phyloP scores from a whole-genome alignment of 306 rosid species.

The Quercus suber region DNA sequence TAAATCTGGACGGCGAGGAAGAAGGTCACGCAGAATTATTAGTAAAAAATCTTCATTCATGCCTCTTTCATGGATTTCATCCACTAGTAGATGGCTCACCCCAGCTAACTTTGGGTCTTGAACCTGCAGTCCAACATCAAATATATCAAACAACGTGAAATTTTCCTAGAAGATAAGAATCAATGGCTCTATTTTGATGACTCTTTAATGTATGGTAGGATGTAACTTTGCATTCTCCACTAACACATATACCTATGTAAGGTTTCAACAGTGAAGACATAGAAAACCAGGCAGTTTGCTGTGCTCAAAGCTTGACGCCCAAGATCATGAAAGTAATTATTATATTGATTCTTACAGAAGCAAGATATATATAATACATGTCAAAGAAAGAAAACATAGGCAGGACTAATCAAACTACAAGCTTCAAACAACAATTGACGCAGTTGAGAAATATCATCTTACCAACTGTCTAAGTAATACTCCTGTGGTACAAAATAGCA shows the following conservation, averaged over 20 bases:
- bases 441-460: constrained; percentile 23
- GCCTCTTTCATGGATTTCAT: constrained; percentile 99
- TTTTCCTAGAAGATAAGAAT: constrained; percentile 15
- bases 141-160: constrained; percentile 23
- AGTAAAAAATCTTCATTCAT: constrained; percentile 92
- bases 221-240: too few relatives aligned
- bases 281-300: neutral
- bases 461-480: constrained; percentile 92
- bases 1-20: constrained; percentile 92
- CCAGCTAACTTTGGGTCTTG: constrained; percentile 84
- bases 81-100: constrained; percentile 90
- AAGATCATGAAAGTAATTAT: neutral
- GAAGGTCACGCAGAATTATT: constrained; percentile 85
- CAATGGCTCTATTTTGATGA: neutral
- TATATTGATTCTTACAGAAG: neutral
- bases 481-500: constrained; percentile 95
- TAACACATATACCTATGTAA: neutral
- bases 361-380: neutral
- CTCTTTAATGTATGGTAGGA: neutral
- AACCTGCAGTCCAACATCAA: constrained; percentile 54
- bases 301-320: neutral
- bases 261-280: neutral
- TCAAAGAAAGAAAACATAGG: neutral
- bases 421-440: constrained; percentile 12
- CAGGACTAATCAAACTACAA: constrained; percentile 3